A percentile compares a stretch with the other conserved stretches of the same genome.
Conservation (phyloP, 1,284 basidiomycete genomes). For the Ganoderma leucocontextum region DNA sequence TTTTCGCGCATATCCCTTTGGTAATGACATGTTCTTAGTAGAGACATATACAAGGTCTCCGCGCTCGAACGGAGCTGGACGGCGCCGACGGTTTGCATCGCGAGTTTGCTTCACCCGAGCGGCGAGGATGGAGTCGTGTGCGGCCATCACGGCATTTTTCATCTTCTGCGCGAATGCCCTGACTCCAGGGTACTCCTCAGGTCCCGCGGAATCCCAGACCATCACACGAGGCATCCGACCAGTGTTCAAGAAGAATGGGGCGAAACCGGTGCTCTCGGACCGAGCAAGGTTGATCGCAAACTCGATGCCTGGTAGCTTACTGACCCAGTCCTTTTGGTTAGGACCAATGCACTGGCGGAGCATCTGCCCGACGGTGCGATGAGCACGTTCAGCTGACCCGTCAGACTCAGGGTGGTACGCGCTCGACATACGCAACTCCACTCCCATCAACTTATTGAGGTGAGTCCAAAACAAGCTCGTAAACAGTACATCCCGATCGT, state of each 20-base stretch:
- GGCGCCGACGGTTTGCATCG: neutral
- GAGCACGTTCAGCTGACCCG: slow-evolving; percentile 35
- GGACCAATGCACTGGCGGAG: slow-evolving; percentile 43
- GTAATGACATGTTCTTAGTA: neutral
- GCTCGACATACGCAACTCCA: slow-evolving; percentile 48
- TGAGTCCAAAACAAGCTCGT: slow-evolving; percentile 51
- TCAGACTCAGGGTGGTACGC: slow-evolving; percentile 52
- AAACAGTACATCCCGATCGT: slow-evolving; percentile 52
- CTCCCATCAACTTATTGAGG: slow-evolving; percentile 44
- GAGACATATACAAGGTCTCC: neutral
- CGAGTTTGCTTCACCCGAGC: neutral
- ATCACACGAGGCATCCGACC: slow-evolving; percentile 20
- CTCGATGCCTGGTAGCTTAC: slow-evolving; percentile 45
- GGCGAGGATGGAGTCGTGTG: neutral
- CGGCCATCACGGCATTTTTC: neutral
- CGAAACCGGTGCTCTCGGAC: slow-evolving; percentile 43
- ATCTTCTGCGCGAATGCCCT: neutral
- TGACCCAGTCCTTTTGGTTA: slow-evolving; percentile 48
- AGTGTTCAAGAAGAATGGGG: slow-evolving; percentile 40
- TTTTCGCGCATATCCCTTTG: neutral
- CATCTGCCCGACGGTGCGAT: slow-evolving; percentile 48
- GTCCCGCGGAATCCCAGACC: neutral
- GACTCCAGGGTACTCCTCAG: neutral
- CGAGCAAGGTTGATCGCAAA: slow-evolving; percentile 24
- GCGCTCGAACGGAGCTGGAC: neutral